Evolutionary conservation across 2,329 filamentous ascomycete species (phyloP).

Genomic region (Incumbomyces lentus): DNA sequence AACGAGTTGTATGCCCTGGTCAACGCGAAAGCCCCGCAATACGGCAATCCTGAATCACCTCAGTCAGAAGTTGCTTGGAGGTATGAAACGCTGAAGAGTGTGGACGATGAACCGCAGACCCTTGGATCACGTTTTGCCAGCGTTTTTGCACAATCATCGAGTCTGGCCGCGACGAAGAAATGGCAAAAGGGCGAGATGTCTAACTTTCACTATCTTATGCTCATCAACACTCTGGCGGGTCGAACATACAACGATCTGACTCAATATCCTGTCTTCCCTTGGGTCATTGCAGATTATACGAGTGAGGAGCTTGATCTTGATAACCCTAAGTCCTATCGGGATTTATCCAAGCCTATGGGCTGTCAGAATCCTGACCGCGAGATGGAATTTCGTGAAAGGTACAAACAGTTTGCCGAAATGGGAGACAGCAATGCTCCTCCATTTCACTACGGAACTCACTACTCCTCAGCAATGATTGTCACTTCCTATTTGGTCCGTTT

Average conservation of each 20-base stretch:
- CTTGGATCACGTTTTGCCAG: conserved; percentile 84
- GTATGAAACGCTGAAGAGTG: conserved; percentile 67
- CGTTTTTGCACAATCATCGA: conserved; percentile 74
- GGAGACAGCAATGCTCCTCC: conserved; percentile 63
- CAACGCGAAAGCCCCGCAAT: conserved; percentile 67
- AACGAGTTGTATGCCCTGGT: conserved; percentile 75
- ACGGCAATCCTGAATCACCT: conserved; percentile 57
- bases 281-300: conserved; percentile 91
- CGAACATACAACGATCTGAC: conserved; percentile 96
- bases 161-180: conserved; percentile 73
- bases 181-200: conserved; percentile 94
- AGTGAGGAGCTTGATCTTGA: conserved; percentile 83
- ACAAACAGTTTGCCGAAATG: conserved; percentile 82
- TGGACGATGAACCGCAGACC: conserved; percentile 52
- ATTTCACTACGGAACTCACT: conserved; percentile 97
- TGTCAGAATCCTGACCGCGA: conserved; percentile 71
- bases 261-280: conserved; percentile 96
- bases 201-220: conserved; percentile 98
- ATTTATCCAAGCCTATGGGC: conserved; percentile 92
- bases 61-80: conserved; percentile 87
- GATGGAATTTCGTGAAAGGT: conserved; percentile 70
- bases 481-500: conserved; percentile 90
- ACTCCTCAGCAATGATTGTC: conserved; percentile 98
- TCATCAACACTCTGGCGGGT: conserved; percentile 94
- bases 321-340: conserved; percentile 75